A percentile compares a stretch with the other conserved stretches of the same genome.
phyloP scores from a whole-genome alignment of 345 rosid species.

The Toxicodendron radicans region DNA sequence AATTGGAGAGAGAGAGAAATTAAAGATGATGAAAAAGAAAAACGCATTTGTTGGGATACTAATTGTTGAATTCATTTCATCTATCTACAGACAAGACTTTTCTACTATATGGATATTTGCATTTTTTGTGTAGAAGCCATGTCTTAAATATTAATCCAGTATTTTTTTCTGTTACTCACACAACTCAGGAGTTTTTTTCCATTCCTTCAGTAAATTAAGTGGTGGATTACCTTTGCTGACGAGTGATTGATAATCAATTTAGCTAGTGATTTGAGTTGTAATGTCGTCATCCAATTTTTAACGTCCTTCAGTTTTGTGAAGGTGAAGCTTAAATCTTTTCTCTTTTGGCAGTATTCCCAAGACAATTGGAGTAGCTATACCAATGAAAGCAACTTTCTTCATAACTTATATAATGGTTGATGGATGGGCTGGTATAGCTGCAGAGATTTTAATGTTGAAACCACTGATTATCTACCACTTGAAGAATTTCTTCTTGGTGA shows the following conservation, averaged over 20 bases:
- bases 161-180: no score
- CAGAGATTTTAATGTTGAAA: slow-evolving; percentile 79
- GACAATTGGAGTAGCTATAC: slow-evolving; percentile 85
- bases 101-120: no score
- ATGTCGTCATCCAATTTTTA: not conserved
- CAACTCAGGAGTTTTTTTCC: no score
- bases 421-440: slow-evolving; percentile 99
- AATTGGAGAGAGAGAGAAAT: no score
- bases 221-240: not conserved
- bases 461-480: slow-evolving; percentile 79
- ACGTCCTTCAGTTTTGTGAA: not conserved
- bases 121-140: no score
- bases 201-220: not conserved
- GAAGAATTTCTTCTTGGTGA: slow-evolving; percentile 85
- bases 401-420: slow-evolving; percentile 95
- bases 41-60: not conserved
- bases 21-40: not conserved
- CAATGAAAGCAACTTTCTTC: slow-evolving; percentile 90
- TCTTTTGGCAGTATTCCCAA: slow-evolving; percentile 61
- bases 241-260: not conserved
- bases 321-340: slow-evolving; percentile 4
- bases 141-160: no score
- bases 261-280: not conserved
- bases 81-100: no score
- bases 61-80: no score